A percentile compares a stretch with the other conserved stretches of the same genome.
These are phyloP conservation scores for Syncephalastrum sp. DNA, from an alignment of 371 early-diverging fungal species.

Conservation along the genomic window DNA sequence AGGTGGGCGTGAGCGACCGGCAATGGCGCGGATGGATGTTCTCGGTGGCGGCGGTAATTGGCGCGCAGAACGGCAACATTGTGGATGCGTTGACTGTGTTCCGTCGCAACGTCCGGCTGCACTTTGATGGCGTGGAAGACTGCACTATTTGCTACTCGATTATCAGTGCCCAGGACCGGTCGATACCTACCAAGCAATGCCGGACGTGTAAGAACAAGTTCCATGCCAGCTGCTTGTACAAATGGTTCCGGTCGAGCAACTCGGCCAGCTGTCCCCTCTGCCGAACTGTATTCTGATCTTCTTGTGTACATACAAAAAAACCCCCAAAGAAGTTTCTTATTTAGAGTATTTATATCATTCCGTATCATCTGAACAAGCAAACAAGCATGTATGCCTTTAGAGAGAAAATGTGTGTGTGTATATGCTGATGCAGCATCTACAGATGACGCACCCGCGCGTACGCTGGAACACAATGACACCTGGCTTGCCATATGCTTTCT, in stretches of 20 bases:
- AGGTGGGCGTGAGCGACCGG: conserved; percentile 83
- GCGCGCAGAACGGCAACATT: conserved; percentile 76
- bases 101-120: conserved; percentile 80
- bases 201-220: conserved; percentile 94
- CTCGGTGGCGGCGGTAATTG: conserved; percentile 74
- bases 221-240: conserved; percentile 93
- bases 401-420: too few species aligned
- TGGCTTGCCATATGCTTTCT: too few species aligned
- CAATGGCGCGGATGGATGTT: conserved; percentile 93
- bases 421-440: too few species aligned
- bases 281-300: conserved; percentile 73
- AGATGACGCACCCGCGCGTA: too few species aligned
- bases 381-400: too few species aligned
- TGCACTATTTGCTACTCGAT: conserved; percentile 97
- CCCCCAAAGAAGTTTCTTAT: conserved; percentile 3
- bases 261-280: conserved; percentile 93
- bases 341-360: not conserved
- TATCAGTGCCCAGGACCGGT: conserved; percentile 82
- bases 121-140: conserved; percentile 93
- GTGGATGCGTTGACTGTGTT: conserved; percentile 80
- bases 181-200: conserved; percentile 91
- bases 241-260: conserved; percentile 91
- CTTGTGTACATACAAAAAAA: not conserved
- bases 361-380: not conserved
- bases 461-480: too few species aligned